Conservation (phyloP, 768 basidiomycete genomes). For the Rhizopogon roseolus region DNA sequence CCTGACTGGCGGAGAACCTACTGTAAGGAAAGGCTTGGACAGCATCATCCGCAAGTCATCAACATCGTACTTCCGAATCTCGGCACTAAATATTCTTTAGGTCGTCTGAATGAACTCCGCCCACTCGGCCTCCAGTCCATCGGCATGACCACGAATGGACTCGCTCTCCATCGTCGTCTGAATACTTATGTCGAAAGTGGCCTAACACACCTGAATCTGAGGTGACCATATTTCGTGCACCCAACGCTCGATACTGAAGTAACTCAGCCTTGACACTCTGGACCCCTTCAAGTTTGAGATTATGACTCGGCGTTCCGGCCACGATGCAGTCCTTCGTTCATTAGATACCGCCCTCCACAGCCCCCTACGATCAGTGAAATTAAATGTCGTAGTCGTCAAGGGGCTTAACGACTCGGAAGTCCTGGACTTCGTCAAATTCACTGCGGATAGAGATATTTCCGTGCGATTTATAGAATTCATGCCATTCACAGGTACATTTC, state of each 20-base stretch:
- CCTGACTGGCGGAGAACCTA: constrained; percentile 87
- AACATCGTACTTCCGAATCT: not conserved
- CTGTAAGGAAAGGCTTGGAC: constrained; percentile 68
- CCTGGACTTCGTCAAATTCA: constrained; percentile 73
- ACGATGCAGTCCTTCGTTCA: constrained; percentile 67
- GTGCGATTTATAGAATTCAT: constrained; percentile 92
- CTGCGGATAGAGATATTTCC: constrained; percentile 54
- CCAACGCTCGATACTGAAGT: constrained; percentile 3
- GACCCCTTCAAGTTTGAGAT: constrained; percentile 86
- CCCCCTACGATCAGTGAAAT: constrained; percentile 59
- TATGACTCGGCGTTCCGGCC: constrained; percentile 76
- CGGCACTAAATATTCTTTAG: constrained; percentile 30
- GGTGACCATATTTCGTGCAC: constrained; percentile 30
- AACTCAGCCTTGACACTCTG: constrained; percentile 69
- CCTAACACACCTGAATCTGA: constrained; percentile 71
- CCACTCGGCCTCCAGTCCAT: constrained; percentile 63
- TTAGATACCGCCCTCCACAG: constrained; percentile 58
- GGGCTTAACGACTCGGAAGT: constrained; percentile 82
- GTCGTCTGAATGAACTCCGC: constrained; percentile 56
- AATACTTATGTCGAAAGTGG: constrained; percentile 63
- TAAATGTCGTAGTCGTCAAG: constrained; percentile 82
- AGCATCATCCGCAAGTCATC: constrained; percentile 59
- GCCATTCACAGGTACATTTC: constrained; percentile 75
- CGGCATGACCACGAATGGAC: constrained; percentile 84
- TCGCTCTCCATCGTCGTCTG: constrained; percentile 71